phyloP scores from a whole-genome alignment of 768 basidiomycete genomes.

The Gyrodon lividus region DNA sequence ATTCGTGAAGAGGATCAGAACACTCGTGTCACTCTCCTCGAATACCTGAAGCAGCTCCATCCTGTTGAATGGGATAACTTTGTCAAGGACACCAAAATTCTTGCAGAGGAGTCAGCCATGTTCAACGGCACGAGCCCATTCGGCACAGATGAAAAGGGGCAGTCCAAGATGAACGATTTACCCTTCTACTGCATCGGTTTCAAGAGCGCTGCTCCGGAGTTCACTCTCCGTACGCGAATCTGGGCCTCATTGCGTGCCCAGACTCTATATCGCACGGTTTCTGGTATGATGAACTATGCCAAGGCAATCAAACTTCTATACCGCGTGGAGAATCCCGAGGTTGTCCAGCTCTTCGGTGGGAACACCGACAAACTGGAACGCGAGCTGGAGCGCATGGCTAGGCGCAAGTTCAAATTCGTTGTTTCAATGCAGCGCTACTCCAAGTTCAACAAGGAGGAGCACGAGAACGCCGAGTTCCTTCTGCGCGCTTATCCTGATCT shows the following conservation, averaged over 20 bases:
- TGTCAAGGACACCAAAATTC: conserved; percentile 98
- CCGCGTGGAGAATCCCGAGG: conserved; percentile 98
- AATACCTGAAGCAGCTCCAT: conserved; percentile 98
- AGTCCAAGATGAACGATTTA: conserved; percentile 84
- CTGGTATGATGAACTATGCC: conserved; percentile 99
- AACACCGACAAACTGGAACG: conserved; percentile 97
- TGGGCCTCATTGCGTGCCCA: conserved; percentile 99
- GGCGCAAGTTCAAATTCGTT: conserved; percentile 98
- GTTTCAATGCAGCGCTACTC: conserved; percentile 99
- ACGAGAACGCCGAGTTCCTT: conserved; percentile 98
- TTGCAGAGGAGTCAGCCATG: conserved; percentile 91
- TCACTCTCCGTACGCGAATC: conserved; percentile 96
- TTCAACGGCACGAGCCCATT: conserved; percentile 77
- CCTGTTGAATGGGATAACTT: conserved; percentile 99
- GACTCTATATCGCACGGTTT: conserved; percentile 97
- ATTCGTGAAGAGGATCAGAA: conserved; percentile 98
- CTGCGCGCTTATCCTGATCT: conserved; percentile 97
- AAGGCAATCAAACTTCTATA: conserved; percentile 99
- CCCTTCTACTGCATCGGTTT: conserved; percentile 99
- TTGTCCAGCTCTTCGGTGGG: conserved; percentile 95
- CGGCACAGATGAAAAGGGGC: conserved; percentile 77
- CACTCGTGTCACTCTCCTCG: conserved; percentile 93
- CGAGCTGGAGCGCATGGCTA: conserved; percentile 95
- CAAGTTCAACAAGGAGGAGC: conserved; percentile 99
- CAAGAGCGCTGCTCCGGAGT: conserved; percentile 98